Conservation (phyloP, 805 yeast genomes). For the Yamadazyma olivae region DNA sequence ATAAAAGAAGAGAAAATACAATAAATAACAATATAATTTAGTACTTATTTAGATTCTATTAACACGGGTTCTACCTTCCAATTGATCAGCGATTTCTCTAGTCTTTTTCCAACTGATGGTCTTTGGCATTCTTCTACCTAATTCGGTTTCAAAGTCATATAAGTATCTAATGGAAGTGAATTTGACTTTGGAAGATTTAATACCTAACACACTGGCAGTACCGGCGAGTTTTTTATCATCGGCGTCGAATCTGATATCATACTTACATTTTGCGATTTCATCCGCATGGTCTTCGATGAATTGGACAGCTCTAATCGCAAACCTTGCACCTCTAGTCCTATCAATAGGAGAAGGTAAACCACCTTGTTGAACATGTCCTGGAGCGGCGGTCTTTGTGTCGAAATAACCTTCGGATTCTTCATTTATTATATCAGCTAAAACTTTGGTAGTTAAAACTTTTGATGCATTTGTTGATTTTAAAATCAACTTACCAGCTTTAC, state of each 20-base stretch:
- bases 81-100: constrained; percentile 76
- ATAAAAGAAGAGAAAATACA: too few species aligned
- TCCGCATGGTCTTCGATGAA: constrained; percentile 63
- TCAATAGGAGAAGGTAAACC: constrained; percentile 94
- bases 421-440: constrained; percentile 78
- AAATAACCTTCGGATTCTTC: constrained; percentile 74
- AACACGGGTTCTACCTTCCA: constrained; percentile 63
- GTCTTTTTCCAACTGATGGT: constrained; percentile 76
- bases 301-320: constrained; percentile 85
- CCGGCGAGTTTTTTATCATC: constrained; percentile 30
- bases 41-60: constrained; percentile 6
- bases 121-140: constrained; percentile 83
- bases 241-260: constrained; percentile 27
- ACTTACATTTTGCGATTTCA: constrained; percentile 19
- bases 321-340: constrained; percentile 83
- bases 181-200: constrained; percentile 69
- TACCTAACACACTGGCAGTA: constrained; percentile 83
- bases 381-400: constrained; percentile 92
- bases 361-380: constrained; percentile 99
- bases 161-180: constrained; percentile 73
- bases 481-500: constrained; percentile 80
- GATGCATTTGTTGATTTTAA: constrained; percentile 85
- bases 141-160: constrained; percentile 85
- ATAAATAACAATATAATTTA: too few species aligned
- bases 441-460: constrained; percentile 73